phyloP scores from a whole-genome alignment of 495 filamentous ascomycete species.

The Mytilinidion resinicola region DNA sequence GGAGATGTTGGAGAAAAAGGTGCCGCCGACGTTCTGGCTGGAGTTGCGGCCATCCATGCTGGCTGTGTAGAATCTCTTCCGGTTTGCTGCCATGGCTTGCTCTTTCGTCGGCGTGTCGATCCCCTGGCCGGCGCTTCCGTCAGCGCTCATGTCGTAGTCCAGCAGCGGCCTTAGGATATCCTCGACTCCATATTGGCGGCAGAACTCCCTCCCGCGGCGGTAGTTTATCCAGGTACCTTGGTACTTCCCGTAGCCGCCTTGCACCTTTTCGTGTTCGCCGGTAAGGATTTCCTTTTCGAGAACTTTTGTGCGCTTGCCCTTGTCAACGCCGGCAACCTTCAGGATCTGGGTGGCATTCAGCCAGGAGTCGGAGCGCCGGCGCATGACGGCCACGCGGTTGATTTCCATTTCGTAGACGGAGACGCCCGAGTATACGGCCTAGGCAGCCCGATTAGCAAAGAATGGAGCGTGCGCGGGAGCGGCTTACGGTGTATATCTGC shows the following conservation, averaged over 20 bases:
- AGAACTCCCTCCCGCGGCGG: conserved; percentile 82
- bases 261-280: conserved; percentile 95
- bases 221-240: conserved; percentile 98
- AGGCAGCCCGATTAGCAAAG: conserved; percentile 16
- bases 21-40: conserved; percentile 62
- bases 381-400: conserved; percentile 86
- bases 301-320: conserved; percentile 94
- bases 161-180: conserved; percentile 77
- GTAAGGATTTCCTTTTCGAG: conserved; percentile 95
- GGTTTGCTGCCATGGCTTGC: conserved; percentile 95
- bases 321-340: conserved; percentile 93
- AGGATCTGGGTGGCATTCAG: conserved; percentile 44
- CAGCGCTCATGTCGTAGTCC: conserved; percentile 79
- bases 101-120: conserved; percentile 94
- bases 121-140: conserved; percentile 59
- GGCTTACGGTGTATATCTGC: conserved; percentile 69
- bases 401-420: conserved; percentile 98
- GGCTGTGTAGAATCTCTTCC: conserved; percentile 83
- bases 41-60: conserved; percentile 59
- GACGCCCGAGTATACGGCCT: conserved; percentile 93
- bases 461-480: not conserved
- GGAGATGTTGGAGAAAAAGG: conserved; percentile 95
- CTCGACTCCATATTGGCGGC: conserved; percentile 87
- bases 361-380: conserved; percentile 60
- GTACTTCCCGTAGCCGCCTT: conserved; percentile 97